Evolutionary conservation across 352 stramenopile species (phyloP).

Genomic region (Phytophthora pseudosyringae): DNA sequence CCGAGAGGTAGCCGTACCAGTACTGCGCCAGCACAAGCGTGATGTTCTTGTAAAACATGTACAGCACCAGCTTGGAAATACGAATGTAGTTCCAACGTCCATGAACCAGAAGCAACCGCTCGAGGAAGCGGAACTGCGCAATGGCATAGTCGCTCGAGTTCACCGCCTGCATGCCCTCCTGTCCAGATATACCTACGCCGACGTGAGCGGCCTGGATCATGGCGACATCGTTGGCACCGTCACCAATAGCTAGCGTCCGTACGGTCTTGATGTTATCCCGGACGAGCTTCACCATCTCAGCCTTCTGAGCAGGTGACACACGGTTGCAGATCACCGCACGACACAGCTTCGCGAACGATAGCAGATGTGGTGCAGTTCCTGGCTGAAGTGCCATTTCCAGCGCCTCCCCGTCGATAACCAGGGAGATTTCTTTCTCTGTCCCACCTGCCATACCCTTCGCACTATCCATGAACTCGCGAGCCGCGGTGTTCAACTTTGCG

Average conservation of each 20-base stretch:
- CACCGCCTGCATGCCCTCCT: slow-evolving; percentile 95
- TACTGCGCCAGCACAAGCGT: slow-evolving; percentile 91
- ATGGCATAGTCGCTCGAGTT: slow-evolving; percentile 96
- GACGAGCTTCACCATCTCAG: slow-evolving; percentile 80
- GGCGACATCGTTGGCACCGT: slow-evolving; percentile 94
- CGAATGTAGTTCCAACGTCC: slow-evolving; percentile 93
- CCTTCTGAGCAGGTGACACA: slow-evolving; percentile 87
- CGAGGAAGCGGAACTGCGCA: slow-evolving; percentile 93
- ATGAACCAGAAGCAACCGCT: slow-evolving; percentile 91
- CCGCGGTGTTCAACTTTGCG: slow-evolving; percentile 47
- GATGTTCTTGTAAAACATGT: slow-evolving; percentile 97
- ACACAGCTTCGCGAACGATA: slow-evolving; percentile 72
- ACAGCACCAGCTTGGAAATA: slow-evolving; percentile 91
- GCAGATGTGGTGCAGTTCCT: slow-evolving; percentile 56
- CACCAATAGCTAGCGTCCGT: slow-evolving; percentile 89
- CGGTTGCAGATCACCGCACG: slow-evolving; percentile 87
- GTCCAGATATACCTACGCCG: slow-evolving; percentile 93
- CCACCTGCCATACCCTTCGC: slow-evolving; percentile 44
- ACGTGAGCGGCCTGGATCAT: slow-evolving; percentile 96
- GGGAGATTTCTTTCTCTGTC: slow-evolving; percentile 54
- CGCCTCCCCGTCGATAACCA: slow-evolving; percentile 82
- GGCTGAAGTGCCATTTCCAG: slow-evolving; percentile 62
- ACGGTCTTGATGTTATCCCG: slow-evolving; percentile 60
- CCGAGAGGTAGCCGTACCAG: slow-evolving; percentile 93
- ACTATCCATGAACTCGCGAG: slow-evolving; percentile 57